Base-by-base conservation (phyloP, 2,329 filamentous ascomycete species). In the Colletotrichum shisoi region DNA sequence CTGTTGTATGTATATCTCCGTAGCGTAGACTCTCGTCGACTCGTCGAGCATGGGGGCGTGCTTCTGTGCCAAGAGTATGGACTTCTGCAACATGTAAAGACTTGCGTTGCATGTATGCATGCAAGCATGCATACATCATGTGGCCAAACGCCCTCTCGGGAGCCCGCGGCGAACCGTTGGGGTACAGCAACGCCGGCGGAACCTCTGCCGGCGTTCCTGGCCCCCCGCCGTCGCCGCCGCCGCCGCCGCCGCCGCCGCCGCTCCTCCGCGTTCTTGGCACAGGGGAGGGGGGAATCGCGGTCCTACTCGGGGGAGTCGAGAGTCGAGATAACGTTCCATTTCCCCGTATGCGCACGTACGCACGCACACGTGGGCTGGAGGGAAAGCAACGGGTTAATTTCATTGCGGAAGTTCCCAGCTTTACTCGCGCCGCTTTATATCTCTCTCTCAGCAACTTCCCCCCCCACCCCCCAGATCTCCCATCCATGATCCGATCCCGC, bases 251-350 rank as follows among this genome's bases (percentile, higher is more conserved):
- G 56, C 53, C 21, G 56, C 39, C 40, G 51, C 40, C 3, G 27
- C 48, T 8, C 7, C 48, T 24, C n/a, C 27, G 17, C 12, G 2
- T 24, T 8, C 39, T 51, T 57, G 48, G 40, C 40, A 61, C n/a
- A 21, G 4, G 27, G 27, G 27, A 31, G 27, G 27, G 34, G 12
- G 24, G 24, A 1, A 31, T 15, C 34, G 21, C 49, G 11, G 31
- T 15, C 49, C 27, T 27, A 27, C 24, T 27, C 24, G 24, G 1
- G 24, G 4, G 24, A 27, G 24, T 27, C 24, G 24, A 31, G 27
- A 31, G 27, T 52, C 12, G 1, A 27, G 45, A 31, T 45, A 58
- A 62, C 60, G 60, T 63, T 53, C 60, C 63, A 54, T 67, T 42
- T 63, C 52, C 53, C 46, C 39, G 59, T 52, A 46, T 48, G 7